Evolutionary conservation across 257 asterid genomes (phyloP).

Genomic region (Solanum piurae): DNA sequence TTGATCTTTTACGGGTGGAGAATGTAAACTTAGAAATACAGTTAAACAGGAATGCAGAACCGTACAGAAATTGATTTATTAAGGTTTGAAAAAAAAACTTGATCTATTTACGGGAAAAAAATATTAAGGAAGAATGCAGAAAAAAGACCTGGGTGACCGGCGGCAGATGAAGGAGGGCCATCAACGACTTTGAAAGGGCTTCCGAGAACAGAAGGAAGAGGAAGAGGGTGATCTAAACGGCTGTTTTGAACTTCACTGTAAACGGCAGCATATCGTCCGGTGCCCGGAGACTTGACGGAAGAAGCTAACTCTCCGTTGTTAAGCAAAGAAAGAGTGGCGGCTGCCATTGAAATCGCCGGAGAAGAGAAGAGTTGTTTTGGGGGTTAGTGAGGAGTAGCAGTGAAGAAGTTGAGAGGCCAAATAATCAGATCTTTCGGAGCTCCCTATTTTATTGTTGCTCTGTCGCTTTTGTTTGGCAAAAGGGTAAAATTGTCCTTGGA

Average conservation of each 20-base stretch:
- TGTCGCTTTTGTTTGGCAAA: not conserved
- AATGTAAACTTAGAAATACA: not conserved
- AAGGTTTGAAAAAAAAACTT: not conserved
- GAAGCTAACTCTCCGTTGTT: conserved; percentile 25
- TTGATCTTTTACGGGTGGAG: not conserved
- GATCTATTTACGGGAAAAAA: not conserved
- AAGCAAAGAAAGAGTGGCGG: conserved; percentile 22
- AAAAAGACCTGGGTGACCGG: conserved; percentile 84
- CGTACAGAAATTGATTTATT: not conserved
- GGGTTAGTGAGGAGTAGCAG: not conserved
- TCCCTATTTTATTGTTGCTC: not conserved
- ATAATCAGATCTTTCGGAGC: conserved; percentile 13
- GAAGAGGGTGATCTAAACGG: conserved; percentile 79
- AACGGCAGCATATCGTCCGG: conserved; percentile 48
- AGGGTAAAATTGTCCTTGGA: conserved; percentile 24
- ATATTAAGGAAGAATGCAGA: not conserved
- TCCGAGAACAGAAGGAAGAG: conserved; percentile 73
- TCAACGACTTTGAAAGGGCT: conserved; percentile 60
- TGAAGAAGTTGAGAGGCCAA: not conserved
- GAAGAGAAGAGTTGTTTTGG: not conserved
- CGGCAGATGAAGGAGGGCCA: conserved; percentile 90
- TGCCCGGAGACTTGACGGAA: conserved; percentile 14
- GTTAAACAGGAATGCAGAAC: not conserved
- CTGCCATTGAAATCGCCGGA: conserved; percentile 18
- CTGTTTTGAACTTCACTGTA: conserved; percentile 90